Evolutionary conservation across 2,329 filamentous ascomycete genomes (phyloP).

Genomic region (Colletotrichum filicis): DNA sequence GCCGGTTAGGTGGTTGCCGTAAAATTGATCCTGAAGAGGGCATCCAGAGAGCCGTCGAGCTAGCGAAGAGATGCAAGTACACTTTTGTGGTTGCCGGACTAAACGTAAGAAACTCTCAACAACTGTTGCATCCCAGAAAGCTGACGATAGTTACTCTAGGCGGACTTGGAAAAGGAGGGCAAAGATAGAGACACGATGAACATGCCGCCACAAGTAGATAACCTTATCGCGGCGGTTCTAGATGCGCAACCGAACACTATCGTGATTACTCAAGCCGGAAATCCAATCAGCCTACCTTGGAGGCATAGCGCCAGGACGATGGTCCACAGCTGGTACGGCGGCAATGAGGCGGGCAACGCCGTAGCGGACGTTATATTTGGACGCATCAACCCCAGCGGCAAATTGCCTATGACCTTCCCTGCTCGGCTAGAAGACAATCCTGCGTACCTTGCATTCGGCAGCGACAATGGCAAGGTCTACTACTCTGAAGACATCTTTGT

Average conservation of each 20-base stretch:
- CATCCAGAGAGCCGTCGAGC: conserved; percentile 72
- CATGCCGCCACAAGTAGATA: conserved; percentile 74
- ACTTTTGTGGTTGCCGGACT: conserved; percentile 80
- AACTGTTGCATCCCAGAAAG: neutral
- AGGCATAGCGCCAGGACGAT: conserved; percentile 61
- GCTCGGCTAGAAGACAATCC: conserved; percentile 73
- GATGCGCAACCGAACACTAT: conserved; percentile 72
- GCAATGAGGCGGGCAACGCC: conserved; percentile 79
- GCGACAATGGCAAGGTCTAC: conserved; percentile 71
- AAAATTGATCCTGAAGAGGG: conserved; percentile 67
- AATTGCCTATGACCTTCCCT: conserved; percentile 79
- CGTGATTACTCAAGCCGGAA: conserved; percentile 77
- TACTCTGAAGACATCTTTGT: conserved; percentile 81
- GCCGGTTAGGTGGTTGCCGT: conserved; percentile 70
- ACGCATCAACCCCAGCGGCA: conserved; percentile 76
- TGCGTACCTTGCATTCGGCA: conserved; percentile 73
- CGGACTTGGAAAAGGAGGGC: conserved; percentile 79
- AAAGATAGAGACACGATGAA: conserved; percentile 78
- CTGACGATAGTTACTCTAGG: neutral
- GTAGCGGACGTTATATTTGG: conserved; percentile 78
- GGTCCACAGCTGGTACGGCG: conserved; percentile 80
- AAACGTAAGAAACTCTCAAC: conserved; percentile 54
- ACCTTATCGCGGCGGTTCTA: conserved; percentile 73
- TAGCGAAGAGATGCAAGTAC: conserved; percentile 77
- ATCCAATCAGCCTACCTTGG: conserved; percentile 74